Evolutionary conservation across 257 asterid species (phyloP), one percentile per base, ranked within the genome.

Genomic region (Haberlea rhodopensis): DNA sequence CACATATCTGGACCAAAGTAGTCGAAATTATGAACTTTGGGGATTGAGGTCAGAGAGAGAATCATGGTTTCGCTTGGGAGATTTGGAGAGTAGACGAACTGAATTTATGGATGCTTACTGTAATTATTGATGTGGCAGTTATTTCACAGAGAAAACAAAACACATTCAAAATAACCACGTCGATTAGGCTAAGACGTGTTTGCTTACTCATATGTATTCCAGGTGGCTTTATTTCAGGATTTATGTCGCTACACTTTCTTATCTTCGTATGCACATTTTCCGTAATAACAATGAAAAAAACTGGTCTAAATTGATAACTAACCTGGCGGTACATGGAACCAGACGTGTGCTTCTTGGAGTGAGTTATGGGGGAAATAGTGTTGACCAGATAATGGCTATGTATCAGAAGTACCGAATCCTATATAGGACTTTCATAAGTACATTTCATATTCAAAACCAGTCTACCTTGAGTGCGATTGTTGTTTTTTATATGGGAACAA

Each of bases 291-390:
- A 15, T 43, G 19, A 43, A 45, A 54, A 55, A 28, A 28, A 66
- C 23, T 45, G 24, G 63, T 65, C 49, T 66, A 60, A 24, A 55
- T 51, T 67, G 20, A 27, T 68, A 16, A 60, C 59, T 61, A 15
- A 66, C 51, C 51, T 34, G 20, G 57, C 19, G 25, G 70, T 58
- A 0, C 34, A 25, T 68, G 74, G 57, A 49, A 25, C 37, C 95
- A 92, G 99, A 69, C 89, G 96, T 69, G 96, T 92, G 31, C 94
- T 89, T 71, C 95, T 92, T 45, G 99, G 99, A 58, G 99, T 84
- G 66, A 89, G 99, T 65, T 92, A 94, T 55, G 99, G 99, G 29
- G 99, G 94, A 60, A 89, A 89, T 53, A 87, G 89, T 60, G 97
- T 97, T 10, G 82, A 89, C n/a, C n/a, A n/a, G n/a, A n/a, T n/a